These are phyloP conservation scores for Canariomyces notabilis DNA, from an alignment of 2,329 filamentous ascomycete species.

Conservation along the genomic window DNA sequence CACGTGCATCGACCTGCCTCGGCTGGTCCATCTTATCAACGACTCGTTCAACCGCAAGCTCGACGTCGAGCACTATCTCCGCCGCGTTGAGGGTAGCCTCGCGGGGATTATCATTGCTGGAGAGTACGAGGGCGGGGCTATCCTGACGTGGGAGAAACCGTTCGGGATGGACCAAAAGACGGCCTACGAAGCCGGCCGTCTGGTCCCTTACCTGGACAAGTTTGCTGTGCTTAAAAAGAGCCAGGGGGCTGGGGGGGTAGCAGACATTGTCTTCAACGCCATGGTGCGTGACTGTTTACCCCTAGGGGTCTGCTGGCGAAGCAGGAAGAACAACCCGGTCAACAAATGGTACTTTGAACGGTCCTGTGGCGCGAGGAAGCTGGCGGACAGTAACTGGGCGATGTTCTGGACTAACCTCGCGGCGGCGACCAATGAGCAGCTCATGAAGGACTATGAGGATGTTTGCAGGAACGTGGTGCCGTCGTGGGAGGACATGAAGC, in stretches of 20 bases:
- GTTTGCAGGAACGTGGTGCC: conserved; percentile 64
- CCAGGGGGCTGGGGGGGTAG: conserved; percentile 87
- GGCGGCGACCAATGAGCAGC: conserved; percentile 49
- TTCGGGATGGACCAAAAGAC: conserved; percentile 51
- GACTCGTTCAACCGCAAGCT: conserved; percentile 86
- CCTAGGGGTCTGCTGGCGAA: conserved; percentile 85
- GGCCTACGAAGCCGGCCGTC: conserved; percentile 51
- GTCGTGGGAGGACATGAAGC: conserved; percentile 58
- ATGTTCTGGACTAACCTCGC: conserved; percentile 95
- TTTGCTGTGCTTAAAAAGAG: conserved; percentile 87
- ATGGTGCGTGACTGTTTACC: conserved; percentile 91
- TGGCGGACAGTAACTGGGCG: conserved; percentile 81
- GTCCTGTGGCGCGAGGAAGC: conserved; percentile 74
- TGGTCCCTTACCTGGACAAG: conserved; percentile 94
- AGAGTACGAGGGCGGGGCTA: conserved; percentile 91
- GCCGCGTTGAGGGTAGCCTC: conserved; percentile 72
- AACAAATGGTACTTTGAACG: conserved; percentile 99
- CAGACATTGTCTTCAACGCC: conserved; percentile 92
- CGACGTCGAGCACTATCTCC: conserved; percentile 76
- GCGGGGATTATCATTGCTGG: conserved; percentile 93
- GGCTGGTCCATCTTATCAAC: conserved; percentile 82
- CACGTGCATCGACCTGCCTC: conserved; percentile 73
- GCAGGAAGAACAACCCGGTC: conserved; percentile 83
- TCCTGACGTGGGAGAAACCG: conserved; percentile 89
- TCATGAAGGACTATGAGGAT: conserved; percentile 64